Evolutionary conservation across 495 filamentous ascomycete species (phyloP).

Genomic region (Xylaria nigripes): DNA sequence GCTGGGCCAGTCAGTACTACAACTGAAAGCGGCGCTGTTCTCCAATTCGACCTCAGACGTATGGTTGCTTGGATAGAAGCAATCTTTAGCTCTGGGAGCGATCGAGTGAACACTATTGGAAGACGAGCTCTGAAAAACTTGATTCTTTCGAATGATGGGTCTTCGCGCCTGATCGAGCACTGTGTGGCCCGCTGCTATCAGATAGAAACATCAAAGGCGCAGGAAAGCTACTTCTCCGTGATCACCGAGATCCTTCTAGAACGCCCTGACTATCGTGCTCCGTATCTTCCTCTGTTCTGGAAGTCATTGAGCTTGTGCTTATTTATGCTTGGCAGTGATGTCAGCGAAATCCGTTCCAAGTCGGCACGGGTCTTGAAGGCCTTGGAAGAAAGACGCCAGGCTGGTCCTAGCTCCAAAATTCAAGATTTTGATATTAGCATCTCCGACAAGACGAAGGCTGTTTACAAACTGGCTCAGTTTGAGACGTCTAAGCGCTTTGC

Average conservation of each 20-base stretch:
- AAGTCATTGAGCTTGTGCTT: slow-evolving; percentile 78
- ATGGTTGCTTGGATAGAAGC: slow-evolving; percentile 92
- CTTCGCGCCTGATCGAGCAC: slow-evolving; percentile 72
- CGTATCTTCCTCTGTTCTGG: slow-evolving; percentile 81
- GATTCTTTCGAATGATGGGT: slow-evolving; percentile 80
- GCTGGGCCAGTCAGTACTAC: slow-evolving; percentile 83
- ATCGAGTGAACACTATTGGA: slow-evolving; percentile 87
- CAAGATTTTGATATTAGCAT: slow-evolving; percentile 98
- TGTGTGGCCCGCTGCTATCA: slow-evolving; percentile 85
- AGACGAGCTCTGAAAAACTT: slow-evolving; percentile 83
- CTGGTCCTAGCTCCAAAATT: slow-evolving; percentile 66
- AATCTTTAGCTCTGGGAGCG: slow-evolving; percentile 83
- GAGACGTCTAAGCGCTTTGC: slow-evolving; percentile 89
- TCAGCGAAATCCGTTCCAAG: slow-evolving; percentile 78
- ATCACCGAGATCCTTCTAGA: slow-evolving; percentile 79
- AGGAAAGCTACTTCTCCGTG: slow-evolving; percentile 94
- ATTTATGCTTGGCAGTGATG: slow-evolving; percentile 84
- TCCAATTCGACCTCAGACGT: slow-evolving; percentile 84
- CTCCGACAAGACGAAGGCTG: slow-evolving; percentile 94
- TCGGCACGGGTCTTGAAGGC: slow-evolving; percentile 75
- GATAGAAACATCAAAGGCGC: slow-evolving; percentile 64
- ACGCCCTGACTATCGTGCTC: slow-evolving; percentile 65
- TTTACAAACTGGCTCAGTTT: slow-evolving; percentile 95
- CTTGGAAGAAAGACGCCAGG: slow-evolving; percentile 73
- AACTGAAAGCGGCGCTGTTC: slow-evolving; percentile 69